Conservation (phyloP, 257 asterid species). For the Petunia secreta region DNA sequence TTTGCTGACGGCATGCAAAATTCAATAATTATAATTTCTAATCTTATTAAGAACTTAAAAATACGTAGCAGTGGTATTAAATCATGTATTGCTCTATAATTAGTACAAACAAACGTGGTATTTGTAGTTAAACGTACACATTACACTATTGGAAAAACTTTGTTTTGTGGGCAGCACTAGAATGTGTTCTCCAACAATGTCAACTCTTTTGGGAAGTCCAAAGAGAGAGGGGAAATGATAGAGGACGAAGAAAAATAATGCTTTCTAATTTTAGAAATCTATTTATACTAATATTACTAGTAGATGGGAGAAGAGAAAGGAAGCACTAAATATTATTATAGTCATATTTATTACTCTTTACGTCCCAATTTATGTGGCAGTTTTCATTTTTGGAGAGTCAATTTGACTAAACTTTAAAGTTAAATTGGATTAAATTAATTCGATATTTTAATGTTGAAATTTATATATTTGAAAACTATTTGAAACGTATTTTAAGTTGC, state of each 20-base stretch:
- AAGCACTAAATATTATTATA: no score
- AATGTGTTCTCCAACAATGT: not conserved
- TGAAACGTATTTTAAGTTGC: no score
- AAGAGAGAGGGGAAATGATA: no score
- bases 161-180: not conserved
- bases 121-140: slow-evolving; percentile 12
- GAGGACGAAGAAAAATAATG: not conserved
- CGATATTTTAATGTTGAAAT: no score
- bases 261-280: not conserved
- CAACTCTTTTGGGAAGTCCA: not conserved
- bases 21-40: not conserved
- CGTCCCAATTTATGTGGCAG: no score
- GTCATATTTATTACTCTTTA: no score
- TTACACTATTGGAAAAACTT: not conserved
- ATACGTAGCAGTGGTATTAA: not conserved
- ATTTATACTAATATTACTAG: no score
- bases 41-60: not conserved
- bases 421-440: no score
- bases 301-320: no score
- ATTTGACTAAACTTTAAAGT: no score
- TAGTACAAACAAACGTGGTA: not conserved
- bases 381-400: no score
- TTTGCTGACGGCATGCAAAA: slow-evolving; percentile 7
- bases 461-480: no score
- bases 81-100: not conserved